Evolutionary conservation across 495 filamentous ascomycete genomes (phyloP).

Genomic region (Annulohypoxylon maeteangense): DNA sequence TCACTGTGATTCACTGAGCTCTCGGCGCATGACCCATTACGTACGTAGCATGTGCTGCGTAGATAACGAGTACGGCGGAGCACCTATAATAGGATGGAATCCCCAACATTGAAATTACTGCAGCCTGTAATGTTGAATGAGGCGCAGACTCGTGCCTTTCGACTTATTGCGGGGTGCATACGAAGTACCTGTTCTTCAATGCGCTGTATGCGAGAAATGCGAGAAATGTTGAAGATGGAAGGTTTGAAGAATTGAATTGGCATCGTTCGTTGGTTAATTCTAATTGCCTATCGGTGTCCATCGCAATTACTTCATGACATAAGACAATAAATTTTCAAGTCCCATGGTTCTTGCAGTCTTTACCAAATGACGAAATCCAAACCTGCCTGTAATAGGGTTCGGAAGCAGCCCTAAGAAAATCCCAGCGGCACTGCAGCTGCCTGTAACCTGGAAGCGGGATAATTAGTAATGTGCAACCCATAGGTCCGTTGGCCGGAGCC

Average conservation of each 20-base stretch:
- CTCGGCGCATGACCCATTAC: constrained; percentile 3
- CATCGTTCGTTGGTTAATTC: not conserved
- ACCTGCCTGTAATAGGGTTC: not conserved
- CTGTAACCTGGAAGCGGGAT: not conserved
- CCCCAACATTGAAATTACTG: not conserved
- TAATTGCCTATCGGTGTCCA: not conserved
- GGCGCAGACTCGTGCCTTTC: constrained; percentile 25
- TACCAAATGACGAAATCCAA: constrained; percentile 25
- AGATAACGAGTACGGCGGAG: constrained; percentile 19
- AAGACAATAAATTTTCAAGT: not conserved
- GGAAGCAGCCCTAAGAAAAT: constrained; percentile 2
- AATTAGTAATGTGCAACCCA: constrained; percentile 6
- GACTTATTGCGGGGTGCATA: constrained; percentile 32
- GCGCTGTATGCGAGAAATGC: not conserved
- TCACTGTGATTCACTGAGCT: not conserved
- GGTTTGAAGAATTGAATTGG: not conserved
- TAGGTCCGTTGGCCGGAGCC: constrained; percentile 36
- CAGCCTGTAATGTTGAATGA: constrained; percentile 20
- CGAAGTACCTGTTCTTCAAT: not conserved
- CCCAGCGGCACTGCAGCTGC: constrained; percentile 1
- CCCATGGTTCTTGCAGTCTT: not conserved
- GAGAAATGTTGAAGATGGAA: not conserved
- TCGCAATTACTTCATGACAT: constrained; percentile 11
- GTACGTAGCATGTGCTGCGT: constrained; percentile 11
- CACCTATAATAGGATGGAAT: not conserved